phyloP scores from a whole-genome alignment of 176 grass and related monocot species.

The Panicum miliaceum region DNA sequence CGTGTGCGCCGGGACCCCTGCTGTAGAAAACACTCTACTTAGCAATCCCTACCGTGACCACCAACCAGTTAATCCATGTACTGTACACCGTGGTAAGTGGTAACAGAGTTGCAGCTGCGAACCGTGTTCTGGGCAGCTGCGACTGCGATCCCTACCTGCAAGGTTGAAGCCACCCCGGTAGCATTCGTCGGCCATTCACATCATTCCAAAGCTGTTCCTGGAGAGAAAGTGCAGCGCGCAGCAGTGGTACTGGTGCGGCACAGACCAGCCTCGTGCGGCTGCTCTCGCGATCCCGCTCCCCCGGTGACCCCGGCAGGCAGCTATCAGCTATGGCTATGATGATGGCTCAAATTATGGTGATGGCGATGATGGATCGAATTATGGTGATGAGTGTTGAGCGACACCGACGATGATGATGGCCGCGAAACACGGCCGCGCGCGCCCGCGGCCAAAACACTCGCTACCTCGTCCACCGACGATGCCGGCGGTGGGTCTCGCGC shows the following conservation, averaged over 20 bases:
- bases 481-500: not conserved
- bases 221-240: not conserved
- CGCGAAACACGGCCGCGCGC: not conserved
- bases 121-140: too few species aligned
- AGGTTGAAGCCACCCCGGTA: too few species aligned
- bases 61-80: too few species aligned
- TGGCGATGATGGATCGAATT: conserved; percentile 2
- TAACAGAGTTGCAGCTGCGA: too few species aligned
- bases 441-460: not conserved
- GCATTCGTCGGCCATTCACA: too few species aligned
- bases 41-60: too few species aligned
- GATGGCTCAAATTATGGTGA: conserved; percentile 14
- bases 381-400: not conserved
- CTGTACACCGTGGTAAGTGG: too few species aligned
- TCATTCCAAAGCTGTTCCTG: not conserved
- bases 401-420: not conserved
- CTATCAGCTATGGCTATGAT: not conserved
- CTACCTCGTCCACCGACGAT: not conserved
- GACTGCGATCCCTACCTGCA: too few species aligned
- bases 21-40: too few species aligned
- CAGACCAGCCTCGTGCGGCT: not conserved
- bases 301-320: not conserved
- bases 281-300: not conserved
- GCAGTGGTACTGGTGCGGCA: not conserved
- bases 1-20: too few species aligned